Conservation (phyloP, 2,329 filamentous ascomycete genomes). For the Stylonectria norvegica region DNA sequence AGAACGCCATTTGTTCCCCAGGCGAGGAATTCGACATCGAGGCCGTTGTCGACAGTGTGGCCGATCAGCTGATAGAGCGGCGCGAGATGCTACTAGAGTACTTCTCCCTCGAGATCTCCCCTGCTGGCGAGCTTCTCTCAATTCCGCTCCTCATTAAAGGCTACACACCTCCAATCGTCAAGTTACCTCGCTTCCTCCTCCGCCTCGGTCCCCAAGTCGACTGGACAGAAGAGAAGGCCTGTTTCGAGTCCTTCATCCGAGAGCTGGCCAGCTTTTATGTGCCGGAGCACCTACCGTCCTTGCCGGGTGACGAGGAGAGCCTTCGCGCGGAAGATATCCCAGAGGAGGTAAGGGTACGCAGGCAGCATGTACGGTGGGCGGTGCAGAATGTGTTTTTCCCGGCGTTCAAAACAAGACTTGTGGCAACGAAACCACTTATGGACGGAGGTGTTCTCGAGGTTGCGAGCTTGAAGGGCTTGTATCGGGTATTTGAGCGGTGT, state of each 20-base stretch:
- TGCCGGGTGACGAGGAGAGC: slow-evolving; percentile 33
- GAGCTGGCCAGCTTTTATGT: slow-evolving; percentile 90
- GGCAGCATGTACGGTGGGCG: slow-evolving; percentile 67
- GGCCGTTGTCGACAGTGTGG: slow-evolving; percentile 63
- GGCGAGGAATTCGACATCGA: slow-evolving; percentile 63
- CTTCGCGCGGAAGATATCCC: slow-evolving; percentile 39
- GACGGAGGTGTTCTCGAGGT: slow-evolving; percentile 76
- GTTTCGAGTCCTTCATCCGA: slow-evolving; percentile 79
- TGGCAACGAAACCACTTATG: slow-evolving; percentile 77
- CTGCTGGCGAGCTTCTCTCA: slow-evolving; percentile 69
- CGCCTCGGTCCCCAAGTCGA: slow-evolving; percentile 82
- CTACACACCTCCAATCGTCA: slow-evolving; percentile 80
- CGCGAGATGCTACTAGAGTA: slow-evolving; percentile 90
- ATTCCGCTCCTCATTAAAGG: slow-evolving; percentile 86
- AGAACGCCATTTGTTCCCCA: slow-evolving; percentile 38
- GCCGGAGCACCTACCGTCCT: slow-evolving; percentile 73
- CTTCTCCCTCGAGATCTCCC: slow-evolving; percentile 80
- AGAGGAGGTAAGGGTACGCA: slow-evolving; percentile 54
- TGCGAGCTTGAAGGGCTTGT: slow-evolving; percentile 87
- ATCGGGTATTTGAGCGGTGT: slow-evolving; percentile 92
- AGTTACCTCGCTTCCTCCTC: slow-evolving; percentile 84
- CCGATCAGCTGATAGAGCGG: slow-evolving; percentile 66
- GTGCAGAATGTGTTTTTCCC: slow-evolving; percentile 89
- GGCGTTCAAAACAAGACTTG: slow-evolving; percentile 75
- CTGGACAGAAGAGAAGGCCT: slow-evolving; percentile 80